Evolutionary conservation across 768 basidiomycete species (phyloP).

Genomic region (Nidula microcarpa): DNA sequence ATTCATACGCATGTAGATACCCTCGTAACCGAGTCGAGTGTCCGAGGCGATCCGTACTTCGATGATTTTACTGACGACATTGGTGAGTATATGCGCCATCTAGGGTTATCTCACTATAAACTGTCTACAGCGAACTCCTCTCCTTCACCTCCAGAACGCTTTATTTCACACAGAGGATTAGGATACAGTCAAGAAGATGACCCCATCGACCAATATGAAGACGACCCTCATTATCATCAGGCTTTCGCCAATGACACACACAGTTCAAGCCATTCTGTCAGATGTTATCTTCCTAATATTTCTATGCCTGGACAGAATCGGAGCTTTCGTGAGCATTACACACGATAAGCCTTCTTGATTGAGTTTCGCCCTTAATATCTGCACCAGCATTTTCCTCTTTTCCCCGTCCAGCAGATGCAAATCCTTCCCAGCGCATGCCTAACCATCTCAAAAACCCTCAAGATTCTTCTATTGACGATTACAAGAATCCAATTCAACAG

Average conservation of each 20-base stretch:
- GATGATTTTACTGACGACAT: slow-evolving; percentile 24
- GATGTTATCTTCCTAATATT: too few relatives aligned
- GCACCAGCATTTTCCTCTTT: too few relatives aligned
- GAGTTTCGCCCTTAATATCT: too few relatives aligned
- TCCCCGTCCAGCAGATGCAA: too few relatives aligned
- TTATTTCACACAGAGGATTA: slow-evolving; percentile 1
- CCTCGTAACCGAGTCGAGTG: neutral
- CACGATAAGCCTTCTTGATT: too few relatives aligned
- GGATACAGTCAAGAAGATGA: neutral
- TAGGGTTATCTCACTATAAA: neutral
- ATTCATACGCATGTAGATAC: neutral
- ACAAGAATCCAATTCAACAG: neutral
- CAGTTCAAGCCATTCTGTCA: too few relatives aligned
- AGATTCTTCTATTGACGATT: too few relatives aligned
- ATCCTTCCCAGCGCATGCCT: too few relatives aligned
- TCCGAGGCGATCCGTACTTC: slow-evolving; percentile 10
- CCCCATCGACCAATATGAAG: neutral
- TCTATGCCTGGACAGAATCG: too few relatives aligned
- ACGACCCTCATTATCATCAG: neutral
- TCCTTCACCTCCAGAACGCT: slow-evolving; percentile 7
- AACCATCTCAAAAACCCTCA: too few relatives aligned
- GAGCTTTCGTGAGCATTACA: too few relatives aligned
- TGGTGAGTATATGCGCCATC: slow-evolving; percentile 31
- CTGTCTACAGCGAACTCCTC: slow-evolving; percentile 12
- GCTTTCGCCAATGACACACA: too few relatives aligned